Evolutionary conservation across 108 stramenopile genomes (phyloP).

Genomic region (Cyclostephanos invisitatus): DNA sequence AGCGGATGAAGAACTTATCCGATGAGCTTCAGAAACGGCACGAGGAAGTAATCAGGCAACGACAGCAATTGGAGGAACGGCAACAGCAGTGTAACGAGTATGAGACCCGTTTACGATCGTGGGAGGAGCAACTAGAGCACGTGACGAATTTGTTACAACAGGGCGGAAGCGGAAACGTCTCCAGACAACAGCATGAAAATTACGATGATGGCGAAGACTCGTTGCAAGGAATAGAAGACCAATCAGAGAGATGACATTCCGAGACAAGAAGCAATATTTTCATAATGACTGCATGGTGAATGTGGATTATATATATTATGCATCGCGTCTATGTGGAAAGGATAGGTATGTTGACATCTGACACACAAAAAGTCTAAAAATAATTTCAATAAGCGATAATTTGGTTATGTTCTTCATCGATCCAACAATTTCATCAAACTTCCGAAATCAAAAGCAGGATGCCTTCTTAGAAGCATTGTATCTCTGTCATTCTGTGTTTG

Average conservation of each 20-base stretch:
- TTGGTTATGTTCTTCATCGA: too few relatives aligned
- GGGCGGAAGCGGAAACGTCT: slow-evolving; percentile 10
- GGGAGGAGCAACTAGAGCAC: slow-evolving; percentile 46
- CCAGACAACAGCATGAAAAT: neutral
- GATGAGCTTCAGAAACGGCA: slow-evolving; percentile 41
- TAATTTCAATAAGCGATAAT: too few relatives aligned
- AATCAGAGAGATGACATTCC: neutral
- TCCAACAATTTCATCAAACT: too few relatives aligned
- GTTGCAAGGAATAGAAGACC: slow-evolving; percentile 2
- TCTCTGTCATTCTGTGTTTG: too few relatives aligned
- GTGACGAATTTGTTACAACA: slow-evolving; percentile 34
- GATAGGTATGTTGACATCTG: too few relatives aligned
- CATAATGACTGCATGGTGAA: neutral
- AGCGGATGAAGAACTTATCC: slow-evolving; percentile 41
- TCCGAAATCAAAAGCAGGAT: too few relatives aligned
- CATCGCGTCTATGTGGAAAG: too few relatives aligned
- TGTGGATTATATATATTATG: neutral
- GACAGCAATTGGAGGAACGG: slow-evolving; percentile 35
- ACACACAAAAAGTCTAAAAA: too few relatives aligned
- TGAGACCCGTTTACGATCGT: slow-evolving; percentile 34
- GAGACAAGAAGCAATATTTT: neutral
- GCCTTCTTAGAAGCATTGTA: too few relatives aligned
- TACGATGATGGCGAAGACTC: slow-evolving; percentile 10
- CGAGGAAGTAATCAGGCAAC: slow-evolving; percentile 40
- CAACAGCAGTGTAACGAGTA: slow-evolving; percentile 36